Evolutionary conservation across 192 early-diverging fungal genomes (phyloP).

Genomic region (Mortierella antarctica): DNA sequence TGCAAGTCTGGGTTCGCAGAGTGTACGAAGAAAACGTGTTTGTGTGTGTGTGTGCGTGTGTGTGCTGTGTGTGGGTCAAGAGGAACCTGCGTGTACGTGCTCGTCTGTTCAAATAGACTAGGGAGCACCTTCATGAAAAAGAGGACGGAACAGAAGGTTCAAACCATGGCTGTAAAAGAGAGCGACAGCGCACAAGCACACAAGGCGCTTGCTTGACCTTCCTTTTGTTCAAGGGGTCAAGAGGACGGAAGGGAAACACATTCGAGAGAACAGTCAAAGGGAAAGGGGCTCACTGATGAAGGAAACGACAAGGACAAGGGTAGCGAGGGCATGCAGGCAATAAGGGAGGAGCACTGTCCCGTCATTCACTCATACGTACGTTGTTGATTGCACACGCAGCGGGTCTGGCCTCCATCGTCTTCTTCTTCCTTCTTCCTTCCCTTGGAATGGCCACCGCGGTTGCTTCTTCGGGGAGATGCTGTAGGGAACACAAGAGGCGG

Average conservation of each 20-base stretch:
- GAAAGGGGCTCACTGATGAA: not conserved
- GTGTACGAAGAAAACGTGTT: no score
- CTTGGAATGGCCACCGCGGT: constrained; percentile 41
- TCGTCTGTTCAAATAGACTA: no score
- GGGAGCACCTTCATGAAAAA: no score
- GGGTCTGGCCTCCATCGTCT: constrained; percentile 62
- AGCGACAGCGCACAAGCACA: no score
- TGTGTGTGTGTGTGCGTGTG: no score
- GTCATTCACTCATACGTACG: constrained; percentile 51
- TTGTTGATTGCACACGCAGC: constrained; percentile 63
- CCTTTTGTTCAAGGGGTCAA: not conserved
- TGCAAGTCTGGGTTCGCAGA: no score
- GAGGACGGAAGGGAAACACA: not conserved
- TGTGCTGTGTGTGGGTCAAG: no score
- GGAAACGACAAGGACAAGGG: not conserved
- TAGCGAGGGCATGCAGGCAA: not conserved
- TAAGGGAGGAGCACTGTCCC: not conserved
- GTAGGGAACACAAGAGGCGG: not conserved
- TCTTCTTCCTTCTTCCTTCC: constrained; percentile 46
- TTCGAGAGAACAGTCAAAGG: not conserved
- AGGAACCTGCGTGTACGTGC: no score
- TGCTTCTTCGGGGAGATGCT: constrained; percentile 52
- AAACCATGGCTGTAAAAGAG: not conserved
- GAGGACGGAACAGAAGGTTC: not conserved
- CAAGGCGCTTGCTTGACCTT: no score